phyloP scores from a whole-genome alignment of 495 filamentous ascomycete species.

The Podospora sp. region DNA sequence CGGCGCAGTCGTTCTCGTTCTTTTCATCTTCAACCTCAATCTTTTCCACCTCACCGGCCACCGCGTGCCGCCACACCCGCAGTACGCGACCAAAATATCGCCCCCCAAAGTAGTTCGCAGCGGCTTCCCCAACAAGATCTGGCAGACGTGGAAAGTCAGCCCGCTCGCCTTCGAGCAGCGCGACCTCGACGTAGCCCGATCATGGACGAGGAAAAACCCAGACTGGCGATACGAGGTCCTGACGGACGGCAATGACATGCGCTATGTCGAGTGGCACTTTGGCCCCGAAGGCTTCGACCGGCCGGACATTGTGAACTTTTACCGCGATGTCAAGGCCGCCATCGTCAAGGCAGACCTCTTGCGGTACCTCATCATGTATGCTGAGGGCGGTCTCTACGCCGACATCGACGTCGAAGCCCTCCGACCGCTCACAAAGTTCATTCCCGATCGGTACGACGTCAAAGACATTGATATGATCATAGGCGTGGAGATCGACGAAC shows the following conservation, averaged over 20 bases:
- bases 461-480: slow-evolving; percentile 62
- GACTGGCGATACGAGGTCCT: slow-evolving; percentile 64
- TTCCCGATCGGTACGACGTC: slow-evolving; percentile 52
- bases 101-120: slow-evolving; percentile 22
- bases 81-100: neutral
- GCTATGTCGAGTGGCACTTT: slow-evolving; percentile 62
- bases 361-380: slow-evolving; percentile 60
- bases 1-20: slow-evolving; percentile 37
- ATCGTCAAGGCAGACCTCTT: slow-evolving; percentile 66
- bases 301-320: slow-evolving; percentile 61
- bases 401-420: slow-evolving; percentile 62
- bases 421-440: slow-evolving; percentile 51
- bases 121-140: slow-evolving; percentile 52
- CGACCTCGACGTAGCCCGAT: slow-evolving; percentile 54
- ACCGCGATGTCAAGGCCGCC: slow-evolving; percentile 55
- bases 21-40: slow-evolving; percentile 49
- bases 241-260: slow-evolving; percentile 61
- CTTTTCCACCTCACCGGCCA: slow-evolving; percentile 37
- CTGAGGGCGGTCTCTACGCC: slow-evolving; percentile 60
- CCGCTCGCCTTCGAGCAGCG: slow-evolving; percentile 59
- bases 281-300: slow-evolving; percentile 60
- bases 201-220: slow-evolving; percentile 63
- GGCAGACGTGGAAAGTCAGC: slow-evolving; percentile 70
- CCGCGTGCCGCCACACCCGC: slow-evolving; percentile 8
- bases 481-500: slow-evolving; percentile 67